Evolutionary conservation across 164 flowering plant genomes (phyloP), one percentile per base, ranked within the genome.

Genomic region (Pachysandra terminalis): DNA sequence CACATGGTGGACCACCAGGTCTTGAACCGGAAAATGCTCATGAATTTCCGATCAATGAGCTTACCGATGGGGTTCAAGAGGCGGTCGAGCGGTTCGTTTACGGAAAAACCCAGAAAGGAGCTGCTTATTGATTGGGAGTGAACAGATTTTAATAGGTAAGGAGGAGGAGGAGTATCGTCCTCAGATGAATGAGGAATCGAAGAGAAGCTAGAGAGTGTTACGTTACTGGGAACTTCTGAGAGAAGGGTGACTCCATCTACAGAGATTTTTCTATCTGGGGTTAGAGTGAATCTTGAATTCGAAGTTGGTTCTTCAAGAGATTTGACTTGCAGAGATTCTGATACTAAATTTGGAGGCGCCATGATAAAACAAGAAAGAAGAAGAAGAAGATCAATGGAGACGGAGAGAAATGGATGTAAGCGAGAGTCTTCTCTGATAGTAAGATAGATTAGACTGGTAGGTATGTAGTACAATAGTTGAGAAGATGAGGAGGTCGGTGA

Each of bases 161-260:
- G 62, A 32, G n/a, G 69, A n/a, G 93, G 90, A 9, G 86, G 89
- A 64, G 80, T 81, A 32, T 32, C 37, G 37, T 32, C 37, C 7
- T 32, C 37, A 6, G 87, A 81, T 58, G 78, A 64, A n/a, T 66
- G 68, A 61, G 67, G 70, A 10, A 75, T 28, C 0, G 86, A 74
- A 28, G 81, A 74, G 32, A 82, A 89, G 2, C 75, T 77, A 23
- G 26, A 66, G 69, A 89, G 83, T 55, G 78, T 68, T 64, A 91
- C 91, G 37, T 87, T 91, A 51, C n/a, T 64, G 0, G 97, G 97
- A 65, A 89, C 85, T 16, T 89, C 81, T 15, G 86, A 69, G 28
- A 89, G 89, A 61, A 91, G 62, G 13, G 86, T 69, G 21, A 90
- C 74, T 7, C 90, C 88, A 60, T 77, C 75, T 26, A 87, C 84